Evolutionary conservation across 2,329 filamentous ascomycete species (phyloP).

Genomic region (Macroventuria anomochaeta): DNA sequence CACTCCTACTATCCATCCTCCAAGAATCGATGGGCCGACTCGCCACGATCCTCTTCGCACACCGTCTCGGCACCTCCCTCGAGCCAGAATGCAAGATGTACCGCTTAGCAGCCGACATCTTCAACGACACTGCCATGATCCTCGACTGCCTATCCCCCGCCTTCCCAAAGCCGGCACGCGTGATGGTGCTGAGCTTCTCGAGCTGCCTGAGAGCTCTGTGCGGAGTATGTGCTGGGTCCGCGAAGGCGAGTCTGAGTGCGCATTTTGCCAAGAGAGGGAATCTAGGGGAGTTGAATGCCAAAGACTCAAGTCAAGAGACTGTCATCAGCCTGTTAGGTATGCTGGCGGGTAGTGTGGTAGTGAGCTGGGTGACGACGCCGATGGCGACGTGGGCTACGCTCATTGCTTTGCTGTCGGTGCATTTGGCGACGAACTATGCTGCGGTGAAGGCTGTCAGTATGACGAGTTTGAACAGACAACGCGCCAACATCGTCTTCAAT

Average conservation of each 20-base stretch:
- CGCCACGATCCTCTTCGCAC: constrained; percentile 85
- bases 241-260: constrained; percentile 87
- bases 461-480: constrained; percentile 82
- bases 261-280: constrained; percentile 91
- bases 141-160: constrained; percentile 83
- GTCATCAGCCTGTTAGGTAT: constrained; percentile 89
- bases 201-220: constrained; percentile 74
- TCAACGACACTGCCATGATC: constrained; percentile 86
- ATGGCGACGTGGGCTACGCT: constrained; percentile 76
- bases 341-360: constrained; percentile 80
- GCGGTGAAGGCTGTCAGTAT: constrained; percentile 86
- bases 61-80: constrained; percentile 79
- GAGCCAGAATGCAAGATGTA: constrained; percentile 93
- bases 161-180: constrained; percentile 66
- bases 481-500: constrained; percentile 78
- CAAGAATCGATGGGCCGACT: constrained; percentile 82
- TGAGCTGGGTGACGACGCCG: constrained; percentile 75
- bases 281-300: constrained; percentile 89
- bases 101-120: constrained; percentile 82
- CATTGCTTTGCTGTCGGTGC: constrained; percentile 73
- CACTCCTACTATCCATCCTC: constrained; percentile 80
- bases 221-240: constrained; percentile 86
- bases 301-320: constrained; percentile 95
- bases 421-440: constrained; percentile 84
- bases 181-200: constrained; percentile 64